Percentiles rank a stretch among this genome's conserved stretches.
phyloP scores from a whole-genome alignment of 495 filamentous ascomycete species.

The Schizothecium vesticola region DNA sequence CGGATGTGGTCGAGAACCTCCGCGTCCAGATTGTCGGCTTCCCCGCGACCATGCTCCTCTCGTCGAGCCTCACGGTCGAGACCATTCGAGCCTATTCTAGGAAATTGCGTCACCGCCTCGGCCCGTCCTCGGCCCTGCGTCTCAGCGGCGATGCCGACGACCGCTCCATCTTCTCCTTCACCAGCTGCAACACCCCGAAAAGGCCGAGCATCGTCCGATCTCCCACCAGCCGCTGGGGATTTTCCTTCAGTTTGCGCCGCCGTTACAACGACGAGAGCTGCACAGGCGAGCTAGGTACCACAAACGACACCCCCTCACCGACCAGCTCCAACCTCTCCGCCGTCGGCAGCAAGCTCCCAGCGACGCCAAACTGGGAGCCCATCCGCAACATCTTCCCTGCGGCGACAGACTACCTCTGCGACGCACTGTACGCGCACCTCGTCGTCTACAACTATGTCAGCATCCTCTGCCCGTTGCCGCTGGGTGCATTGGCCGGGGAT shows the following conservation, averaged over 20 bases:
- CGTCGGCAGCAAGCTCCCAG: neutral
- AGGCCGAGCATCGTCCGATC: neutral
- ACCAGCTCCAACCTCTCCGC: neutral
- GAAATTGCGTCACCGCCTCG: conserved; percentile 29
- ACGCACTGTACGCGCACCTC: conserved; percentile 59
- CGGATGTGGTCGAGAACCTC: conserved; percentile 38
- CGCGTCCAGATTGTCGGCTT: conserved; percentile 38
- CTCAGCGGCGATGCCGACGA: conserved; percentile 14
- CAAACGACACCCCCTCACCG: neutral
- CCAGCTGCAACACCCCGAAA: neutral
- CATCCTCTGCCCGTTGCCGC: conserved; percentile 31
- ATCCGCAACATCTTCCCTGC: conserved; percentile 56
- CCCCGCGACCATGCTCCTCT: conserved; percentile 43
- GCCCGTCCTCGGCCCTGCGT: neutral
- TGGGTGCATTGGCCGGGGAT: neutral
- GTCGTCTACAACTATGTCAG: conserved; percentile 58
- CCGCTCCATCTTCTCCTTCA: conserved; percentile 17
- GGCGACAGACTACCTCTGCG: conserved; percentile 50
- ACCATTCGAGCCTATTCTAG: conserved; percentile 43
- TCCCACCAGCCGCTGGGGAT: conserved; percentile 20
- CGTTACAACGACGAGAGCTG: neutral
- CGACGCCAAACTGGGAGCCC: conserved; percentile 34
- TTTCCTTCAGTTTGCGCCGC: conserved; percentile 11
- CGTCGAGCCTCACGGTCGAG: conserved; percentile 41
- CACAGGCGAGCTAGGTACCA: neutral